Conservation (phyloP, 2,329 filamentous ascomycete species). For the Ceratocystis cubensis region DNA sequence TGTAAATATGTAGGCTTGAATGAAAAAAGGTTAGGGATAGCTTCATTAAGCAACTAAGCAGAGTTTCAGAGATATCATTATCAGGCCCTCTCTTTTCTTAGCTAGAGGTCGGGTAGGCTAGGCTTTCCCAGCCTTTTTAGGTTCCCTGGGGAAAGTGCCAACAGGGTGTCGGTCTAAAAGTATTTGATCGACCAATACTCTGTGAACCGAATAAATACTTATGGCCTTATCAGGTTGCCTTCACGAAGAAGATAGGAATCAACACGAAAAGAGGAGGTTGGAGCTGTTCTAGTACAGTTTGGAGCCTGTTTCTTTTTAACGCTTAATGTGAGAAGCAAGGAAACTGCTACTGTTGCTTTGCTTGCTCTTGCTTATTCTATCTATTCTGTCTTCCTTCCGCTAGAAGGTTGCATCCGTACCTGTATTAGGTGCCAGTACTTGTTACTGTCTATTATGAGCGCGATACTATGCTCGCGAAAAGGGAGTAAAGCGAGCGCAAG, state of each 20-base stretch:
- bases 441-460: neutral
- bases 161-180: neutral
- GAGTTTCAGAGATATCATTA: too few relatives aligned
- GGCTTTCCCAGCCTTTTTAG: too few relatives aligned
- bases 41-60: neutral
- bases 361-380: neutral
- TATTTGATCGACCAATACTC: neutral
- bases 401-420: slow-evolving; percentile 4
- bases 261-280: neutral
- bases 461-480: too few relatives aligned
- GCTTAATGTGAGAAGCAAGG: neutral
- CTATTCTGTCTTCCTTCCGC: neutral
- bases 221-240: neutral
- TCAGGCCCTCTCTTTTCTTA: too few relatives aligned
- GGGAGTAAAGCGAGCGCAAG: too few relatives aligned
- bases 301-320: neutral
- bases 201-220: too few relatives aligned
- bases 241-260: neutral
- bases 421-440: neutral
- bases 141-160: neutral
- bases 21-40: neutral
- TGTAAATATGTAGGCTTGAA: neutral
- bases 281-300: neutral
- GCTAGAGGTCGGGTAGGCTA: too few relatives aligned
- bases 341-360: neutral